phyloP scores from a whole-genome alignment of 192 early-diverging fungal species.

The Mortierella hygrophila region DNA sequence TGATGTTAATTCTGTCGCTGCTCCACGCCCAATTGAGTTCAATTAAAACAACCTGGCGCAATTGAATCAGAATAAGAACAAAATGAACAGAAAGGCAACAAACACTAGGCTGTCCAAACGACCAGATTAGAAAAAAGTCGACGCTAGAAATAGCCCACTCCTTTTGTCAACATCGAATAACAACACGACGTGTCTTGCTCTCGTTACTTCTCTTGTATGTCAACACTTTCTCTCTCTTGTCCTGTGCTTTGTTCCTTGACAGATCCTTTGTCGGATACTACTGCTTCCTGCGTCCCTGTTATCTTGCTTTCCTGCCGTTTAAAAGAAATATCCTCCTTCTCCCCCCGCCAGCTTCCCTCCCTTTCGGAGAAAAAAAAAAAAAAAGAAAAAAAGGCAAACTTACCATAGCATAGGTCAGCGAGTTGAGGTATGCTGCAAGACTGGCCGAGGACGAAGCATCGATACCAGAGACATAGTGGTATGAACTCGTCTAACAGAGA shows the following conservation, averaged over 20 bases:
- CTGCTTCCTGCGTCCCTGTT: not conserved
- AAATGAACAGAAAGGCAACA: not conserved
- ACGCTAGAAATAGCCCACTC: constrained; percentile 1
- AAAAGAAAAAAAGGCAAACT: constrained; percentile 1
- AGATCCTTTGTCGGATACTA: not conserved
- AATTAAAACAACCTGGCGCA: not conserved
- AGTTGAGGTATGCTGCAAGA: constrained; percentile 97
- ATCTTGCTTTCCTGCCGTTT: not conserved
- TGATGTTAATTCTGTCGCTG: not conserved
- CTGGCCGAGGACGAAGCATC: constrained; percentile 95
- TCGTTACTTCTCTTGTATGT: not conserved
- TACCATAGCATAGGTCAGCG: constrained; percentile 91
- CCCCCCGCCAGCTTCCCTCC: not conserved
- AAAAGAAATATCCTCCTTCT: not conserved
- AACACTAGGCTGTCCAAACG: not conserved
- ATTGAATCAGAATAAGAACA: not conserved
- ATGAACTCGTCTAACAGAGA: constrained; percentile 80
- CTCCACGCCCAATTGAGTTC: constrained; percentile 11
- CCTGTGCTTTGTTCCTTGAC: not conserved
- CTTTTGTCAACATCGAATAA: not conserved
- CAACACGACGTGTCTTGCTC: not conserved
- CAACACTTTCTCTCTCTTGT: not conserved
- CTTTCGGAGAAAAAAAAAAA: not conserved
- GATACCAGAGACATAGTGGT: constrained; percentile 83
- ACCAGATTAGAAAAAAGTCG: too few relatives aligned